A percentile compares a stretch with the other conserved stretches of the same genome.
phyloP scores from a whole-genome alignment of 192 early-diverging fungal species.

The Linnemannia exigua region DNA sequence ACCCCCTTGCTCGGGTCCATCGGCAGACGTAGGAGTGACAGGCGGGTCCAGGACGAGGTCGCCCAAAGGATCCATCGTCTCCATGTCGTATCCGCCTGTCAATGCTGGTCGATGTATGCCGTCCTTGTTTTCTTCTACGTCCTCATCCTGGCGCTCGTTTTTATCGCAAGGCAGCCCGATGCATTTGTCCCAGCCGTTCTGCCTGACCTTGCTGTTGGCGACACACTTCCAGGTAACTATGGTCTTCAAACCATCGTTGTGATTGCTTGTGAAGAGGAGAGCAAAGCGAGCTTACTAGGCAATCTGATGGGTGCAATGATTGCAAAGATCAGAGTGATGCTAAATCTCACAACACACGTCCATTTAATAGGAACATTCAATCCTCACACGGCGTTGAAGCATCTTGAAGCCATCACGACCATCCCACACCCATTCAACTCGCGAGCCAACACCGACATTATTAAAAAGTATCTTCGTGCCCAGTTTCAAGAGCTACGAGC shows the following conservation, averaged over 20 bases:
- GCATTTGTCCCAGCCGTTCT: constrained; percentile 21
- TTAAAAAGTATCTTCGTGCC: constrained; percentile 30
- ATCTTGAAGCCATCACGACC: constrained; percentile 45
- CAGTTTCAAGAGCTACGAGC: constrained; percentile 33
- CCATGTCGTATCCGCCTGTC: constrained; percentile 22
- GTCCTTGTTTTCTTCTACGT: constrained; percentile 24
- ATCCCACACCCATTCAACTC: constrained; percentile 46
- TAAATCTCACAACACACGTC: no score
- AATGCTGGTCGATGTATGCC: constrained; percentile 37
- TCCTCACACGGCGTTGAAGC: constrained; percentile 39
- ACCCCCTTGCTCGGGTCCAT: constrained; percentile 39
- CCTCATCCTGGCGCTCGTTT: constrained; percentile 20
- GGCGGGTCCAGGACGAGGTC: constrained; percentile 37
- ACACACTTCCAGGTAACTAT: constrained; percentile 35
- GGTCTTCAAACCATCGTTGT: background rate
- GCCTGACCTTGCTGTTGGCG: constrained; percentile 22
- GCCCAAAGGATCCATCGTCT: constrained; percentile 22
- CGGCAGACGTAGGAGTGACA: constrained; percentile 27
- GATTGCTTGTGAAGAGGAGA: background rate
- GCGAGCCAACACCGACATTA: constrained; percentile 41
- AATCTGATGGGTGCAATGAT: no score
- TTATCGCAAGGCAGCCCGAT: constrained; percentile 14
- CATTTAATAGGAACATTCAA: constrained; percentile 30
- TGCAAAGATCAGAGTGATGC: no score
- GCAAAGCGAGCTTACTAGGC: no score